These are phyloP conservation scores for Akebia trifoliata DNA, from an alignment of 164 flowering plant species.

Conservation along the genomic window DNA sequence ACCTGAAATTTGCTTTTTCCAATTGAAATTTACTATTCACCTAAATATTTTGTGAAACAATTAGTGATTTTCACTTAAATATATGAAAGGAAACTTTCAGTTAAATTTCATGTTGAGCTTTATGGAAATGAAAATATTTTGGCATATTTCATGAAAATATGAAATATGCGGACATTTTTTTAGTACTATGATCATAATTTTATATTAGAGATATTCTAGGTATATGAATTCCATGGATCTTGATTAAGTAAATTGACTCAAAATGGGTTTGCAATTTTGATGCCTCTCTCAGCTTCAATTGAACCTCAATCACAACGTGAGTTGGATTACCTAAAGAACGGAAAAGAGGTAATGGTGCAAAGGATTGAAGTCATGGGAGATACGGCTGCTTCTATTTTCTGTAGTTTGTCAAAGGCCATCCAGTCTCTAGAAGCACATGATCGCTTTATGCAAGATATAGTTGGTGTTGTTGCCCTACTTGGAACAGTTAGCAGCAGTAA, in stretches of 20 bases:
- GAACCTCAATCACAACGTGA: conserved; percentile 9
- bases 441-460: conserved; percentile 26
- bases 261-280: background rate
- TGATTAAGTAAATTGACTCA: background rate
- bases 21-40: too few relatives aligned
- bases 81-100: too few relatives aligned
- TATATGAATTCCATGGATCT: background rate
- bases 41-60: too few relatives aligned
- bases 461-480: conserved; percentile 73
- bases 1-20: too few relatives aligned
- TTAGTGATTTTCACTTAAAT: too few relatives aligned
- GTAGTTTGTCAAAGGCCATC: conserved; percentile 18
- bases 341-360: conserved; percentile 31
- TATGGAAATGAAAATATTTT: too few relatives aligned
- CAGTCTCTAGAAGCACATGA: conserved; percentile 10
- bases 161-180: too few relatives aligned
- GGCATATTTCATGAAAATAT: too few relatives aligned
- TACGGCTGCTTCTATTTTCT: conserved; percentile 45
- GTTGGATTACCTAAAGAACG: conserved; percentile 12
- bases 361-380: conserved; percentile 29
- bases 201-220: background rate
- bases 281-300: conserved; percentile 25
- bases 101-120: too few relatives aligned
- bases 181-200: too few relatives aligned
- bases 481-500: conserved; percentile 33